Conservation (phyloP, 108 stramenopile genomes). For the Skeletonema menzelii region DNA sequence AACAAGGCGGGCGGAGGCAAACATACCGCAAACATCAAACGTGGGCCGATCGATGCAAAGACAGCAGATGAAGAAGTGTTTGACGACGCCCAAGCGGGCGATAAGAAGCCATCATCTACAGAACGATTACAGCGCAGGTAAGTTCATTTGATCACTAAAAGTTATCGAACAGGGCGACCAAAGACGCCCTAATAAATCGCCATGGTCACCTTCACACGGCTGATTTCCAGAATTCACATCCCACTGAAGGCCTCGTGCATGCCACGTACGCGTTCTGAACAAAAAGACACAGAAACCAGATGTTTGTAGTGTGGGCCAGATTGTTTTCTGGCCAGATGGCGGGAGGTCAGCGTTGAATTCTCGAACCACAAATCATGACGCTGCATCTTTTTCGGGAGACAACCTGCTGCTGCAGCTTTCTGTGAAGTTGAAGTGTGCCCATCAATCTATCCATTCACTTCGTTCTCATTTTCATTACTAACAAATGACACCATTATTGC, state of each 20-base stretch:
- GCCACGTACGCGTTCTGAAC: not conserved
- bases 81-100: constrained; percentile 6
- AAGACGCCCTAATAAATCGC: not conserved
- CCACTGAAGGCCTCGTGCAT: not conserved
- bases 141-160: constrained; percentile 4
- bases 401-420: not conserved
- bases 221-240: not conserved
- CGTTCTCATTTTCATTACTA: not conserved
- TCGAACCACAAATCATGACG: not conserved
- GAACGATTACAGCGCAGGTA: constrained; percentile 42
- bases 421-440: not conserved
- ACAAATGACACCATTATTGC: constrained; percentile 1
- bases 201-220: not conserved
- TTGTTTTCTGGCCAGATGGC: not conserved
- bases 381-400: not conserved
- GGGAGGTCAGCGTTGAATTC: not conserved
- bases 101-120: constrained; percentile 34
- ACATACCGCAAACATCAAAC: constrained; percentile 6
- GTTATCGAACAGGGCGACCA: not conserved
- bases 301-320: not conserved
- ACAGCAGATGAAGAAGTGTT: constrained; percentile 4
- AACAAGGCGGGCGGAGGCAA: not conserved
- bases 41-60: not conserved
- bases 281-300: not conserved
- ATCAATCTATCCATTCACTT: not conserved